Conservation (phyloP, 75 land plant genomes). For the Pinus albicaulis region DNA sequence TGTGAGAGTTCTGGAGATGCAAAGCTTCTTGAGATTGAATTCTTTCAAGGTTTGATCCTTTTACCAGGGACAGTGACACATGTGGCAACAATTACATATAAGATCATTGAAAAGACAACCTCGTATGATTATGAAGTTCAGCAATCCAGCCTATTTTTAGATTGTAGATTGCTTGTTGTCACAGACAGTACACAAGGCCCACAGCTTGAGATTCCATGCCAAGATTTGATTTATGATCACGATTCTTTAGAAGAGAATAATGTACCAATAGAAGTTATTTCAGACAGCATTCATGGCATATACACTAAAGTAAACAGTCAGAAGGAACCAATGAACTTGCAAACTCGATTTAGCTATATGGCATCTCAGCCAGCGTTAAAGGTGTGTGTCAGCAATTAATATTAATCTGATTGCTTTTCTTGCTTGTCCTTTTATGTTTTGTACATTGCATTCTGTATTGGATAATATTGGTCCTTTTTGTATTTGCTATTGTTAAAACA, state of each 20-base stretch:
- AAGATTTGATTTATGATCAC: constrained; percentile 22
- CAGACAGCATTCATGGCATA: constrained; percentile 11
- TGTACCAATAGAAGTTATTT: neutral
- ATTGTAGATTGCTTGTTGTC: constrained; percentile 37
- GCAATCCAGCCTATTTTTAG: constrained; percentile 2
- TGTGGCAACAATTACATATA: constrained; percentile 48
- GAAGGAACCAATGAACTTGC: constrained; percentile 6
- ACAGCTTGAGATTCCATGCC: constrained; percentile 53
- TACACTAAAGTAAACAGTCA: neutral
- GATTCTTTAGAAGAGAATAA: constrained; percentile 10
- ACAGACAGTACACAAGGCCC: constrained; percentile 55
- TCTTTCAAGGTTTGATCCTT: constrained; percentile 49
- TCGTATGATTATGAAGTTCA: constrained; percentile 1
- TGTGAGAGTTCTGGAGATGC: constrained; percentile 27
- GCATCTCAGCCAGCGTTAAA: constrained; percentile 1
- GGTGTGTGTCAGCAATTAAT: constrained; percentile 15
- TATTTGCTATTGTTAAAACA: neutral
- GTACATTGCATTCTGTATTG: neutral
- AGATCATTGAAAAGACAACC: constrained; percentile 12
- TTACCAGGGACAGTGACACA: constrained; percentile 46
- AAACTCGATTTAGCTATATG: constrained; percentile 6
- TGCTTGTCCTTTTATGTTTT: neutral
- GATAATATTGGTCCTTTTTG: neutral
- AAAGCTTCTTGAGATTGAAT: constrained; percentile 38
- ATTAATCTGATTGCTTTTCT: neutral